Percentiles rank a stretch among this genome's conserved stretches.
Evolutionary conservation across 768 basidiomycete species (phyloP).

Genomic region (Mycena metata): DNA sequence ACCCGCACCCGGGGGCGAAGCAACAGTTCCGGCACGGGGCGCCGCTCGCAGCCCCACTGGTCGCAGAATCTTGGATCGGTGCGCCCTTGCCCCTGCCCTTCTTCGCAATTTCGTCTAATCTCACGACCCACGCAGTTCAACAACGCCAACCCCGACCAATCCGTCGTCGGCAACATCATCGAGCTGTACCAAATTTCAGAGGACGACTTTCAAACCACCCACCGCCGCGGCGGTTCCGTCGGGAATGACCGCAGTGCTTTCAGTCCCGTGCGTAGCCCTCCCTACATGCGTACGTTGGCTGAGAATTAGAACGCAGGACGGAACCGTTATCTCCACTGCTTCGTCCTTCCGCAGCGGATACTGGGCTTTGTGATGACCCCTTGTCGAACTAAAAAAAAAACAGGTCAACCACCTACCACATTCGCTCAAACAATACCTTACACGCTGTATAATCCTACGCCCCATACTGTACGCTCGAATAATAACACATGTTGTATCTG

Average conservation of each 20-base stretch:
- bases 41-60: conserved; percentile 15
- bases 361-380: conserved; percentile 33
- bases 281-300: not conserved
- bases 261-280: conserved; percentile 30
- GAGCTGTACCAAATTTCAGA: conserved; percentile 24
- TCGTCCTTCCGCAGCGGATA: conserved; percentile 32
- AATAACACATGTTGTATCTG: conserved; percentile 3
- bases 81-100: conserved; percentile 4
- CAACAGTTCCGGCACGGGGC: not conserved
- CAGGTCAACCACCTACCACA: not conserved
- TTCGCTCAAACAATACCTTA: conserved; percentile 13
- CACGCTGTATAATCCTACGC: conserved; percentile 5
- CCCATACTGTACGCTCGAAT: not conserved
- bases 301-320: conserved; percentile 25
- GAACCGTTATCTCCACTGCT: conserved; percentile 27
- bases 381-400: not conserved
- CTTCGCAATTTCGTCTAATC: not conserved
- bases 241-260: conserved; percentile 37
- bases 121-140: not conserved
- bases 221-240: conserved; percentile 15
- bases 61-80: conserved; percentile 20
- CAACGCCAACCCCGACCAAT: not conserved
- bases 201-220: conserved; percentile 17
- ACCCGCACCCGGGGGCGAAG: conserved; percentile 9
- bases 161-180: conserved; percentile 35